Evolutionary conservation across 345 rosid species (phyloP), one percentile per base, ranked within the genome.

Genomic region (Moricandia moricandioides): DNA sequence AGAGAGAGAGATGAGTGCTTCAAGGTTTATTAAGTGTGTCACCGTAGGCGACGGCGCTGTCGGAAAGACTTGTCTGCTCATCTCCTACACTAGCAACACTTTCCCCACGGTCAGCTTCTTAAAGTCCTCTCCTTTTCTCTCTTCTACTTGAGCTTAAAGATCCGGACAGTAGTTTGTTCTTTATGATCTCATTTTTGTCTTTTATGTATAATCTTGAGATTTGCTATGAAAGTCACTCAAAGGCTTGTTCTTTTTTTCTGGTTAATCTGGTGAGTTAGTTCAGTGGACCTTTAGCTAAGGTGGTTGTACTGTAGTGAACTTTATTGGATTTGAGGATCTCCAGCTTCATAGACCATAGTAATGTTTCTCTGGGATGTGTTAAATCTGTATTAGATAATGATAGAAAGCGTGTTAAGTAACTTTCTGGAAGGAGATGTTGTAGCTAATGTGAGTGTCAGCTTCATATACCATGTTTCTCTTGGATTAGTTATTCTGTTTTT

Each of bases 41-140:
- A 88, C 93, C 0, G 90, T 88, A 71, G 90, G 90, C 34, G 93
- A 88, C 71, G 90, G 93, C 26, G 93, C 90, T 65, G 93, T 88
- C 65, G 90, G 93, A 63, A 88, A 88, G 76, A 88, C 93, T 51
- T 88, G 93, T 85, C 83, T 88, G 75, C 92, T 88, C 69, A 88
- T 88, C 72, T 87, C 91, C 83, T 87, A 87, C 82, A 87, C 91
- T 34, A 86, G 88, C 83, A 88, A 88, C 81, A 86, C 90, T 80
- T 88, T 88, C 74, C 91, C 93, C 12, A 88, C 88, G 62, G 93
- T 90, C 18, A 75, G 86, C 21, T 55, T 11, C 55, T 2, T 45
- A 52, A 74, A 75, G 61, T 21, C 62, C 49, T 69, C 49, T 62
- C 64, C 72, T 73, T 74, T 8, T 6, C 16, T 14, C 12, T 21